Conservation (phyloP, 768 basidiomycete genomes). For the Amanita brunnescens region DNA sequence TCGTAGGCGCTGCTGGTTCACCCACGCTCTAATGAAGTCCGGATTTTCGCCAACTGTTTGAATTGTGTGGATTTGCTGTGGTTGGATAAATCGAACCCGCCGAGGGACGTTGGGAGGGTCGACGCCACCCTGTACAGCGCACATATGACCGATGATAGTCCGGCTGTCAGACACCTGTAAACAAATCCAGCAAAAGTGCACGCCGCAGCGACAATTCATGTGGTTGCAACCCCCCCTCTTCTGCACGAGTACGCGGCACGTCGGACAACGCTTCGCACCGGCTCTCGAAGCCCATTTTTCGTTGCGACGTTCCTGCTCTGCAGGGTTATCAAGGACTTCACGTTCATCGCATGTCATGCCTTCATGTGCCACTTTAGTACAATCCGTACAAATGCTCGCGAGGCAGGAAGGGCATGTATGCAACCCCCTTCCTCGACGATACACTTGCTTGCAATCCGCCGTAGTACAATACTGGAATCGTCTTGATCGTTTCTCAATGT, state of each 20-base stretch:
- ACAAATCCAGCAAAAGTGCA: constrained; percentile 51
- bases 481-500: constrained; percentile 33
- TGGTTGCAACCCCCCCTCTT: constrained; percentile 50
- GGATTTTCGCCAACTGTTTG: no score
- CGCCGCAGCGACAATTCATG: constrained; percentile 40
- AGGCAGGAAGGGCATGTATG: constrained; percentile 49
- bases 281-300: constrained; percentile 28
- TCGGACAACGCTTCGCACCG: constrained; percentile 39
- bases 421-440: constrained; percentile 18
- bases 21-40: no score
- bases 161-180: constrained; percentile 26
- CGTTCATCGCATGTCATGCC: constrained; percentile 40
- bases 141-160: constrained; percentile 29
- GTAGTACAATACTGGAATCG: constrained; percentile 47
- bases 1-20: no score
- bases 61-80: no score
- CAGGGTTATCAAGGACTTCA: constrained; percentile 23
- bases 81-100: no score
- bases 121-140: constrained; percentile 21
- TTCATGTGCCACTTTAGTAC: constrained; percentile 40
- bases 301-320: constrained; percentile 33
- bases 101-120: not conserved
- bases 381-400: constrained; percentile 36
- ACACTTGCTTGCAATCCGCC: constrained; percentile 45
- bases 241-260: constrained; percentile 35